Evolutionary conservation across 2,329 filamentous ascomycete genomes (phyloP).

Genomic region (Cordyceps cateniannulata): DNA sequence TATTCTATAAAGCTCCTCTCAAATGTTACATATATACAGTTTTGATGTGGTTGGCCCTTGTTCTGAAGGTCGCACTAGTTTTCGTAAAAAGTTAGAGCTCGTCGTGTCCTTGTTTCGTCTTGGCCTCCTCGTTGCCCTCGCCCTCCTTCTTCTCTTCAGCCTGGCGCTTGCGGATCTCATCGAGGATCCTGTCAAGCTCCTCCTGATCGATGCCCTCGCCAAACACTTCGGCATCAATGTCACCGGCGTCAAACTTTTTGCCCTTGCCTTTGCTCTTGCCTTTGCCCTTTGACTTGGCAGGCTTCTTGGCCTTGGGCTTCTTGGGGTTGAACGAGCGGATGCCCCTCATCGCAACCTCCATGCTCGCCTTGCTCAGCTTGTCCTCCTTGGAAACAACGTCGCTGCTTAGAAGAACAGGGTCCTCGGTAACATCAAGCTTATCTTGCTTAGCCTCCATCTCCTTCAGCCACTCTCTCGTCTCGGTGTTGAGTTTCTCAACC

Average conservation of each 20-base stretch:
- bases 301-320: constrained; percentile 35
- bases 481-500: constrained; percentile 56
- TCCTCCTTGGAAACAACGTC: constrained; percentile 65
- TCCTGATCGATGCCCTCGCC: constrained; percentile 32
- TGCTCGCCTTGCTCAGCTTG: constrained; percentile 63
- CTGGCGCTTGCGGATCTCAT: constrained; percentile 26
- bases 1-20: constrained; percentile 1
- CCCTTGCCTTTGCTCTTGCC: constrained; percentile 23
- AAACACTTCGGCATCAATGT: constrained; percentile 25
- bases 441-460: constrained; percentile 65
- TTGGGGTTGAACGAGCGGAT: constrained; percentile 49
- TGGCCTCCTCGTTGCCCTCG: constrained; percentile 6
- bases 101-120: constrained; percentile 3
- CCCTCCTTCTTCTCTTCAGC: constrained; percentile 22
- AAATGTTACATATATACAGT: constrained; percentile 13
- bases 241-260: constrained; percentile 28
- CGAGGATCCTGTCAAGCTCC: constrained; percentile 45
- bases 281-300: constrained; percentile 3
- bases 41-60: not conserved
- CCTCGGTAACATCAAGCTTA: constrained; percentile 60
- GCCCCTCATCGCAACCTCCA: constrained; percentile 65
- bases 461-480: constrained; percentile 66
- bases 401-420: constrained; percentile 67
- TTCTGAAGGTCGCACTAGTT: not conserved
- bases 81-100: constrained; percentile 6